phyloP scores from a whole-genome alignment of 805 yeast genomes.

The Candida succiphila region DNA sequence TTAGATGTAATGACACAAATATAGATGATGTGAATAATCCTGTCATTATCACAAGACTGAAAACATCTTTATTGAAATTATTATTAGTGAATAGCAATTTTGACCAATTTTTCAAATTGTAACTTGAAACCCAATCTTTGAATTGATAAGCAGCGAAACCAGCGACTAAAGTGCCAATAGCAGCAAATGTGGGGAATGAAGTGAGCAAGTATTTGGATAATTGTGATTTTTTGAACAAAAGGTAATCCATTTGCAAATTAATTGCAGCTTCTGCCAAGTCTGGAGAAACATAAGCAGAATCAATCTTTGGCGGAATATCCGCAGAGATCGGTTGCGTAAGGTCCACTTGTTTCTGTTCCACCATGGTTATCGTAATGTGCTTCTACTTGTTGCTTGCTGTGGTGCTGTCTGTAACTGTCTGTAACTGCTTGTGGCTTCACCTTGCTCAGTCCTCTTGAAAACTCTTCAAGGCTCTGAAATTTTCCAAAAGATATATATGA shows the following conservation, averaged over 20 bases:
- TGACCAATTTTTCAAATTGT: slow-evolving; percentile 10
- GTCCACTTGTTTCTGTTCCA: slow-evolving; percentile 38
- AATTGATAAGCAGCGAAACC: slow-evolving; percentile 9
- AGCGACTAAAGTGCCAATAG: slow-evolving; percentile 15
- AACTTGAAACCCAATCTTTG: slow-evolving; percentile 12
- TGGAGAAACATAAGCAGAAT: slow-evolving; percentile 40
- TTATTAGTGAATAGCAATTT: slow-evolving; percentile 10
- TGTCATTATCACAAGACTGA: slow-evolving; percentile 28
- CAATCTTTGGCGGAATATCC: slow-evolving; percentile 42
- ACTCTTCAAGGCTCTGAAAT: no score
- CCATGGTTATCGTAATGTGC: slow-evolving; percentile 4
- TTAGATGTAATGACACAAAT: slow-evolving; percentile 27
- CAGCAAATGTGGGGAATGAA: slow-evolving; percentile 30
- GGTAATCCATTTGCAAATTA: slow-evolving; percentile 54
- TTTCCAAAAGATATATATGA: no score
- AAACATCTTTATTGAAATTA: slow-evolving; percentile 16
- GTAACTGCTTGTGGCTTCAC: no score
- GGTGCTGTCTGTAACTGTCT: no score
- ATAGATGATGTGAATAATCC: slow-evolving; percentile 27
- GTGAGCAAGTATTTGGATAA: slow-evolving; percentile 36
- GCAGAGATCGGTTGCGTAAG: slow-evolving; percentile 46
- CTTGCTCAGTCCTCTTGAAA: no score
- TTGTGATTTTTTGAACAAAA: slow-evolving; percentile 34
- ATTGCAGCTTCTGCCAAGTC: slow-evolving; percentile 49
- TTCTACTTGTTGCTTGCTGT: no score